Base-by-base conservation (phyloP, 106 monocot species). In the Allium sativum region DNA sequence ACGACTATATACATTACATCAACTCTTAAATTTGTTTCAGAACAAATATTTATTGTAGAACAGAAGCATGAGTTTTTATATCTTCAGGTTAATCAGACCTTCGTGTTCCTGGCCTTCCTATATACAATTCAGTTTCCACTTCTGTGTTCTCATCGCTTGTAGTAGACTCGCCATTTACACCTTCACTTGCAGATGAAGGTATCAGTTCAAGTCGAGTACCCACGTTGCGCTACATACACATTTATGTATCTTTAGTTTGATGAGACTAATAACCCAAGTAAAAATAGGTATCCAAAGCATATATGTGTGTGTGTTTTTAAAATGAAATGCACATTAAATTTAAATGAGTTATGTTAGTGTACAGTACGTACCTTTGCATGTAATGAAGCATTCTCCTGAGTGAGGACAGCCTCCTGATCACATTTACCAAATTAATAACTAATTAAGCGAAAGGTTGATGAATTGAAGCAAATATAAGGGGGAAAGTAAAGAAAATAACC, bases 71-170 rank as follows among this genome's bases (percentile, higher is more conserved):
- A 31, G 31, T 31, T 31, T 31, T 31, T 22, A 22, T 31, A 2
- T 31, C 31, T 31, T 31, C 31, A 31, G 31, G 31, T 31, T 31
- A 31, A 50, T 50, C 48, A 15, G 43, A 20, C 46, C 21, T 62
- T 48, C 62, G 45, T 10, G 46, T 62, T 47, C 62, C 62, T 21
- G 62, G 62, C 62, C 62, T 62, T 20, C 62, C 62, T 46, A 62
- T 62, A 47, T 46, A 12, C 45, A 62, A 21, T 47, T 44, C 62
- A 47, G 62, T 62, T 12, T 62, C 62, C 3, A 62, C 62, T 8
- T 47, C 62, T 47, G 22, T 47, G 21, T 62, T 47, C 12, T 12
- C 47, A 62, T 14, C 11, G n/a, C 67, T 53, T 12, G 62, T 14
- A 18, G 70, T 53, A 18, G 61, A 44, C 21, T 62, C 62, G 12